These are phyloP conservation scores for Geosmithia flava DNA, from an alignment of 2,329 filamentous ascomycete genomes.

Conservation along the genomic window DNA sequence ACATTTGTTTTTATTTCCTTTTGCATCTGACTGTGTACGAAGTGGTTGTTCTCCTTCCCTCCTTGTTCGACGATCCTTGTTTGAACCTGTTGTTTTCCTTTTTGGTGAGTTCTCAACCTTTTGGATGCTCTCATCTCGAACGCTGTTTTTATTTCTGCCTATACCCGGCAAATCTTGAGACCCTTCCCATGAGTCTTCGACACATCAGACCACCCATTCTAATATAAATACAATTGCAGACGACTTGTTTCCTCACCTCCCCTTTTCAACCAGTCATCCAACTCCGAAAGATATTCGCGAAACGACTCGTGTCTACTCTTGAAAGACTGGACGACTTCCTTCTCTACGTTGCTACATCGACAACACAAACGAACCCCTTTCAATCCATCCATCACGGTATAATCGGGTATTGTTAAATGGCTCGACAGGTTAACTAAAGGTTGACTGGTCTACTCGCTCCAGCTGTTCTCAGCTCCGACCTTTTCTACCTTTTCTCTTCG, in stretches of 20 bases:
- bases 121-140: neutral
- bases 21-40: neutral
- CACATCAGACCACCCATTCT: too few species aligned
- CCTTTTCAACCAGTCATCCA: too few species aligned
- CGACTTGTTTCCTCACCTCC: too few species aligned
- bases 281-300: too few species aligned
- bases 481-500: slow-evolving; percentile 2
- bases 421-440: slow-evolving; percentile 11
- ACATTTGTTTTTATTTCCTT: neutral
- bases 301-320: too few species aligned
- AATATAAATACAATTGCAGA: too few species aligned
- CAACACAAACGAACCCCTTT: neutral
- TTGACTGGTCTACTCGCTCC: neutral
- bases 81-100: neutral
- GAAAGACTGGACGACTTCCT: too few species aligned
- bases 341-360: neutral
- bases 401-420: slow-evolving; percentile 17
- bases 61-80: neutral
- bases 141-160: too few species aligned
- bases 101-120: neutral
- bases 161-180: too few species aligned
- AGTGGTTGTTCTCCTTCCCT: neutral
- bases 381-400: neutral
- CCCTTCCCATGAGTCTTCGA: too few species aligned
- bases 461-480: neutral